Conservation (phyloP, 176 grass and related monocot genomes). For the Avena insularis region DNA sequence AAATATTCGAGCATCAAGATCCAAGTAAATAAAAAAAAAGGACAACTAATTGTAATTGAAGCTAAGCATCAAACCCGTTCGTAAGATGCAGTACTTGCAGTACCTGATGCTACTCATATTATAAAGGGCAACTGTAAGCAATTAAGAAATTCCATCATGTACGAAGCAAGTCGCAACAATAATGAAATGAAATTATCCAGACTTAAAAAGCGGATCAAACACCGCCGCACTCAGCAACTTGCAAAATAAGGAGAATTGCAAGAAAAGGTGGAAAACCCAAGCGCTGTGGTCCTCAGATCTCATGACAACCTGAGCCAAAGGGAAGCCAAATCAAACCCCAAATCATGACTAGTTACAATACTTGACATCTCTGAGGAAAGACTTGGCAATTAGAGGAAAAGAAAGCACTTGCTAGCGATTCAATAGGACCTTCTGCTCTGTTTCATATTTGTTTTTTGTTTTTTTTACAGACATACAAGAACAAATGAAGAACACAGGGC, state of each 20-base stretch:
- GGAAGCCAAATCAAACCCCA: conserved; percentile 1
- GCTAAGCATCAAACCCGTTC: neutral
- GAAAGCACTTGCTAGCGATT: neutral
- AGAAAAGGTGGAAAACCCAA: neutral
- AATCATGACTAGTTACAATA: neutral
- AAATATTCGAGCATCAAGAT: neutral
- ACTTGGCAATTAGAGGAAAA: neutral
- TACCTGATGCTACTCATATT: neutral
- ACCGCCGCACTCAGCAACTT: neutral
- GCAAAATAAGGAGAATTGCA: neutral
- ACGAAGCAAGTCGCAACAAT: neutral
- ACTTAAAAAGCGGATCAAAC: neutral
- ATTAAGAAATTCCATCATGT: neutral
- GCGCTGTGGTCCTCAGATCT: neutral
- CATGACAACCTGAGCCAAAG: neutral
- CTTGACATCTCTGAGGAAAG: neutral
- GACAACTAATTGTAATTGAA: neutral
- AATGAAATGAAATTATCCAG: neutral
- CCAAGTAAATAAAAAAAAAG: neutral
- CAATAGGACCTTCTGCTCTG: too few species aligned
- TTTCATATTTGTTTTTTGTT: neutral
- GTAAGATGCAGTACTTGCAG: conserved; percentile 4
- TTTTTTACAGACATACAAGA: neutral
- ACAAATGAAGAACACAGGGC: neutral
- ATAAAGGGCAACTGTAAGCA: neutral